phyloP scores from a whole-genome alignment of 169 alveolate species.

The Blepharisma undulans region DNA sequence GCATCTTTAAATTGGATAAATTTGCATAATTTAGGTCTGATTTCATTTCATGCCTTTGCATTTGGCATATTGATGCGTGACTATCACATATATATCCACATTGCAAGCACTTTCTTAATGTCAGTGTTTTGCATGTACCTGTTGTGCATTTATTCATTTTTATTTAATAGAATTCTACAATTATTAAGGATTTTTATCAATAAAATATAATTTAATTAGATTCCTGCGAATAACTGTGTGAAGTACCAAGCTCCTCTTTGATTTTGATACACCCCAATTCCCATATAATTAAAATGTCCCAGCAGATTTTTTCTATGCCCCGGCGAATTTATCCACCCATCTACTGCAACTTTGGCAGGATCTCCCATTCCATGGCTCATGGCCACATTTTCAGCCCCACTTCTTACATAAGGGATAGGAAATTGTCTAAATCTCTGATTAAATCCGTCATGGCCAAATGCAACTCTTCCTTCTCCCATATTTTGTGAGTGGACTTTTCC shows the following conservation, averaged over 20 bases:
- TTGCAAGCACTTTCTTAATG: not conserved
- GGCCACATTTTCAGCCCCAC: constrained; percentile 83
- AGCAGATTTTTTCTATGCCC: constrained; percentile 82
- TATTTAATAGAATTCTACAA: not conserved
- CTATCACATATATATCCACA: not conserved
- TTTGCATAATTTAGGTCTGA: not conserved
- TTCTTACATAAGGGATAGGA: constrained; percentile 53
- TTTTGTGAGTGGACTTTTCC: constrained; percentile 69
- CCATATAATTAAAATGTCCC: constrained; percentile 59
- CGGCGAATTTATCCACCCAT: constrained; percentile 85
- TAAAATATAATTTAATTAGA: not conserved
- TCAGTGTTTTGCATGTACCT: not conserved
- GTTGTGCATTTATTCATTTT: not conserved
- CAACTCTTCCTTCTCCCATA: constrained; percentile 78
- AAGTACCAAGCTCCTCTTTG: constrained; percentile 68
- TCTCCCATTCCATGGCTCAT: constrained; percentile 51
- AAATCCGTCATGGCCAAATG: constrained; percentile 83
- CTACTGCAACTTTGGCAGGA: constrained; percentile 71
- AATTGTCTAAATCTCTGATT: constrained; percentile 67
- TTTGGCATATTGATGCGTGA: not conserved
- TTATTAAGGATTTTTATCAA: too few relatives aligned
- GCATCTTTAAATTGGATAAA: not conserved
- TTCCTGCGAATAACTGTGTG: constrained; percentile 75
- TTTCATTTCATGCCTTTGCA: not conserved
- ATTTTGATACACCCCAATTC: constrained; percentile 68